Evolutionary conservation across 768 basidiomycete species (phyloP), one percentile per base, ranked within the genome.

Genomic region (Hirschioporus abietinus): DNA sequence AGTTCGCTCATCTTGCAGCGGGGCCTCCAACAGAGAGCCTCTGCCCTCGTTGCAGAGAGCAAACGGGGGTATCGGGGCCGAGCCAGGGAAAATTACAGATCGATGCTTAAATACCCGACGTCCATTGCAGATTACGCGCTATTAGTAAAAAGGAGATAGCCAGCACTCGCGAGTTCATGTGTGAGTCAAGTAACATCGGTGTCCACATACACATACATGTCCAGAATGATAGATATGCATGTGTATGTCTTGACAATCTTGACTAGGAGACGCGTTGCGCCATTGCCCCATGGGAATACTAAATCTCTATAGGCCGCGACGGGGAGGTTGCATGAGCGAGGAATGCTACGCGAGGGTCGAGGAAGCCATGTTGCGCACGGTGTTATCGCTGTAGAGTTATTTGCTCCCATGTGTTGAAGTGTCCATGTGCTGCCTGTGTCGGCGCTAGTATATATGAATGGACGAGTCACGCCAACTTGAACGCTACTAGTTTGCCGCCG

Each of bases 11-110:
- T 52, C 12, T 3, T 52, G 42, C 42, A 52, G 20, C 20, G 42
- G 42, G 12, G 3, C 42, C 20, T 20, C 42, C 35, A 36, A 20
- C 20, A 1, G 42, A 52, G 42, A 52, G 42, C 42, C 42, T 52
- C 42, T 52, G 42, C 42, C 42, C 42, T 52, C 42, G 42, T 20
- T 52, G 42, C 42, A 52, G 42, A 52, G 42, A 52, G 42, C 42
- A 52, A 52, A 52, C 42, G 42, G 42, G 42, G 42, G 42, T 52
- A 52, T 52, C 42, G 42, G 42, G 42, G 42, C 42, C 42, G 42
- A 52, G 42, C 42, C 42, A 52, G 42, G 42, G 12, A 3, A 20
- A 52, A 20, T 20, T 20, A 3, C 3, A 52, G 42, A 52, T 20
- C 20, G 42, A 52, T 52, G 42, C 42, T 52, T 52, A 52, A 52